These are phyloP conservation scores for Botryotinia convoluta DNA, from an alignment of 2,329 filamentous ascomycete species.

Conservation along the genomic window DNA sequence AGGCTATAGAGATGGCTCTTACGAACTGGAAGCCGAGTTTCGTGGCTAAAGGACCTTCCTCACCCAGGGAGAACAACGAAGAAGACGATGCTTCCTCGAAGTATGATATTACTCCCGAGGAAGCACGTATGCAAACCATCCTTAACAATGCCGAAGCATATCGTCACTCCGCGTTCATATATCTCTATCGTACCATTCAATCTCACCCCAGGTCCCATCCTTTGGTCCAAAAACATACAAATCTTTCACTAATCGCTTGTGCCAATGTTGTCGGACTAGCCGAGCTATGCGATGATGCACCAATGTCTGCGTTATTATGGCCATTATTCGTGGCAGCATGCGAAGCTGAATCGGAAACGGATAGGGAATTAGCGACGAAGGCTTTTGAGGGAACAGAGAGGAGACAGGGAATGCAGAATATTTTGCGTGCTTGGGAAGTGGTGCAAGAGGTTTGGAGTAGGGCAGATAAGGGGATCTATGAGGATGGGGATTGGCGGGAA, in stretches of 20 bases:
- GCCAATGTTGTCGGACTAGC: slow-evolving; percentile 51
- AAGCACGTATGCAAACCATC: slow-evolving; percentile 37
- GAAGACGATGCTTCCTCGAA: slow-evolving; percentile 7
- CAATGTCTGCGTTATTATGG: slow-evolving; percentile 63
- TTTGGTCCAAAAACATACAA: slow-evolving; percentile 53
- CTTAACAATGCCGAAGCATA: slow-evolving; percentile 50
- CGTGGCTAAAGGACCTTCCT: slow-evolving; percentile 39
- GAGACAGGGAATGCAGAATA: slow-evolving; percentile 64
- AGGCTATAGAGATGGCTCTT: slow-evolving; percentile 55
- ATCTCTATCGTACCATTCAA: slow-evolving; percentile 43
- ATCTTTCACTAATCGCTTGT: slow-evolving; percentile 52
- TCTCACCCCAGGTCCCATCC: slow-evolving; percentile 46
- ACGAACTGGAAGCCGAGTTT: slow-evolving; percentile 54
- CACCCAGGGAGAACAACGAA: slow-evolving; percentile 13
- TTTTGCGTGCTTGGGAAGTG: slow-evolving; percentile 58
- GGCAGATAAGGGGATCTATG: slow-evolving; percentile 41
- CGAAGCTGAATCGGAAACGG: slow-evolving; percentile 50
- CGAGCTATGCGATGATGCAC: slow-evolving; percentile 42
- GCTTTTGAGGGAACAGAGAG: slow-evolving; percentile 53
- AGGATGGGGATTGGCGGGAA: slow-evolving; percentile 45
- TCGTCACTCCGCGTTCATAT: slow-evolving; percentile 47
- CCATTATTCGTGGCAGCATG: slow-evolving; percentile 62
- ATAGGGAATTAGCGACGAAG: slow-evolving; percentile 50
- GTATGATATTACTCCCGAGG: slow-evolving; percentile 4
- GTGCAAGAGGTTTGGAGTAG: slow-evolving; percentile 60